These are phyloP conservation scores for Polyplosphaeria fusca DNA, from an alignment of 495 filamentous ascomycete genomes.

Conservation along the genomic window DNA sequence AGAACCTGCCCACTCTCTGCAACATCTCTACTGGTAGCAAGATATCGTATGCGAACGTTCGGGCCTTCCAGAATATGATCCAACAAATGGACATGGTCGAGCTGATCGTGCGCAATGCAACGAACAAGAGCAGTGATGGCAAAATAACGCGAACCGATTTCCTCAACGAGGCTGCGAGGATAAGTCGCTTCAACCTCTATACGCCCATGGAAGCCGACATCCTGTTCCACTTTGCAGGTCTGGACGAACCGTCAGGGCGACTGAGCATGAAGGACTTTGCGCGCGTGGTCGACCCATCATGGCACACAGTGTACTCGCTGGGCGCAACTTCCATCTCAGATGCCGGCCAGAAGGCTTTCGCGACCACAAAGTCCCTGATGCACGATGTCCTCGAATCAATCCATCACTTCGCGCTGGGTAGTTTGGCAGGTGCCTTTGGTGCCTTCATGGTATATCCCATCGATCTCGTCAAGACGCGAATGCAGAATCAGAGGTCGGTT, in stretches of 20 bases:
- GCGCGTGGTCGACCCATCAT: constrained; percentile 90
- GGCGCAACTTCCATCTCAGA: constrained; percentile 48
- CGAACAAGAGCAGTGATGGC: constrained; percentile 76
- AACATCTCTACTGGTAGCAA: constrained; percentile 90
- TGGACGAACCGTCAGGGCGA: constrained; percentile 81
- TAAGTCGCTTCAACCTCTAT: constrained; percentile 89
- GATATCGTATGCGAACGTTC: constrained; percentile 94
- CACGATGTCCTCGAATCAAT: constrained; percentile 68
- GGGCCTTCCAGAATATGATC: constrained; percentile 95
- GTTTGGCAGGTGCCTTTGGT: constrained; percentile 90
- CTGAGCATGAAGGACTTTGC: constrained; percentile 83
- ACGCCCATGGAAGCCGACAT: constrained; percentile 99
- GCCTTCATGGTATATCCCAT: constrained; percentile 99
- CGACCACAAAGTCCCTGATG: constrained; percentile 53
- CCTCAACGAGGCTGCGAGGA: constrained; percentile 84
- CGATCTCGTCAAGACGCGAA: constrained; percentile 95
- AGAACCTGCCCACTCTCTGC: constrained; percentile 89
- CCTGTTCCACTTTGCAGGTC: constrained; percentile 93
- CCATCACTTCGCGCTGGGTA: constrained; percentile 86
- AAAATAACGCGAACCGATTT: constrained; percentile 94
- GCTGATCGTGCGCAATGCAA: constrained; percentile 81
- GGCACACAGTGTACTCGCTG: constrained; percentile 61
- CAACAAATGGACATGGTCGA: constrained; percentile 97
- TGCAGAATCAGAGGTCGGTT: constrained; percentile 90
- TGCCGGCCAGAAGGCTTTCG: constrained; percentile 47